Conservation (phyloP, 768 basidiomycete species). For the Strobilomyces dryophilus region DNA sequence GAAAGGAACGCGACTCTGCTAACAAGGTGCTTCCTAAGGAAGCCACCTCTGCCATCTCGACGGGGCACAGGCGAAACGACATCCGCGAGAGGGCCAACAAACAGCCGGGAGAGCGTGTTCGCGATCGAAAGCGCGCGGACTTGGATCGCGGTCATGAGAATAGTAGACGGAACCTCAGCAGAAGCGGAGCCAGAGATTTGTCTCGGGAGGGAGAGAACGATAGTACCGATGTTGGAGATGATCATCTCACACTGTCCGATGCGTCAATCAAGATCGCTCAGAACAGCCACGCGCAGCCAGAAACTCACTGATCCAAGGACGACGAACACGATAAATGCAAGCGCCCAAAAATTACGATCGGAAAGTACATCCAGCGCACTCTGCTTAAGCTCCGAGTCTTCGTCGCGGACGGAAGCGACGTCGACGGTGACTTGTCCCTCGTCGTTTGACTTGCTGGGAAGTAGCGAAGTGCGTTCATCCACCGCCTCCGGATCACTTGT, state of each 20-base stretch:
- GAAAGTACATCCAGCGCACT: constrained; percentile 43
- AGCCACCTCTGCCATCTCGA: constrained; percentile 31
- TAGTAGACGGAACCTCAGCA: constrained; percentile 20
- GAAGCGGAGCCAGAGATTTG: constrained; percentile 5
- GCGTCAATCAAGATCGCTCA: not conserved
- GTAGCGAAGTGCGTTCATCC: constrained; percentile 30
- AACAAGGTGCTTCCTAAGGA: constrained; percentile 44
- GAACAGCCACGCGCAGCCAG: not conserved
- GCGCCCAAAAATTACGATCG: constrained; percentile 61
- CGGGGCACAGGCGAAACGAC: constrained; percentile 60
- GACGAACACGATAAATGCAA: constrained; percentile 47
- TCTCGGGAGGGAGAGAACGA: constrained; percentile 59
- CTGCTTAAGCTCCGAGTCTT: constrained; percentile 14
- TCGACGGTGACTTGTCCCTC: constrained; percentile 16
- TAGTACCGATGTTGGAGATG: constrained; percentile 77
- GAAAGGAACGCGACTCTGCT: constrained; percentile 63
- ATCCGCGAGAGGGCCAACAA: constrained; percentile 69
- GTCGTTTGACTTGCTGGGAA: constrained; percentile 23
- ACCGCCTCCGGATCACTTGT: constrained; percentile 16
- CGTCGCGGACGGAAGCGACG: constrained; percentile 23
- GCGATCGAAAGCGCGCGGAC: constrained; percentile 66
- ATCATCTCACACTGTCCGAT: constrained; percentile 67
- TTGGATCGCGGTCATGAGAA: constrained; percentile 52
- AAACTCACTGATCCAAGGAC: constrained; percentile 66
- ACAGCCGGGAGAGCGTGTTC: constrained; percentile 68